These are phyloP conservation scores for Macrophomina pseudophaseolina DNA, from an alignment of 2,329 filamentous ascomycete genomes.

Conservation along the genomic window DNA sequence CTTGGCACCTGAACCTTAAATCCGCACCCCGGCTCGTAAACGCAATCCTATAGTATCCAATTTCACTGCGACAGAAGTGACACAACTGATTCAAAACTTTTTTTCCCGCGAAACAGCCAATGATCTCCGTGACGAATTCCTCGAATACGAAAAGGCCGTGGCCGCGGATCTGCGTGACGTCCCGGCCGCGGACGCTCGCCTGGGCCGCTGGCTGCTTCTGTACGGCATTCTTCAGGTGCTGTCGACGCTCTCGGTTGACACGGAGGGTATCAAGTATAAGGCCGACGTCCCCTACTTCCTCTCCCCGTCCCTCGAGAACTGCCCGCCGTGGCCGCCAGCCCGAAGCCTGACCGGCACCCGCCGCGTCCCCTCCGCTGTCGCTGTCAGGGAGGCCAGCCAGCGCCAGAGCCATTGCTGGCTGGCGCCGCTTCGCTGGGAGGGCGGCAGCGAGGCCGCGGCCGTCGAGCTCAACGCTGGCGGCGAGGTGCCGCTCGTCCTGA, in stretches of 20 bases:
- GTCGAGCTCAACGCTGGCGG: background rate
- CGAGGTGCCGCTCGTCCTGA: background rate
- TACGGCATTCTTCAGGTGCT: slow-evolving; percentile 50
- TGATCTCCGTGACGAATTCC: slow-evolving; percentile 47
- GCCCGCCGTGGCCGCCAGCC: slow-evolving; percentile 43
- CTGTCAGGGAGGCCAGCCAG: slow-evolving; percentile 36
- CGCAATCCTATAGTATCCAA: background rate
- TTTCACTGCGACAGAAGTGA: background rate
- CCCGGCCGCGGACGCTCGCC: slow-evolving; percentile 47
- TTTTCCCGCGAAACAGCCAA: slow-evolving; percentile 35
- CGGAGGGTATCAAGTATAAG: slow-evolving; percentile 42
- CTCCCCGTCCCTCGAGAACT: slow-evolving; percentile 44
- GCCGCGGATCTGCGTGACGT: slow-evolving; percentile 42
- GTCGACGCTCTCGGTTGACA: slow-evolving; percentile 49
- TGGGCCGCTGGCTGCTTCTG: slow-evolving; percentile 51
- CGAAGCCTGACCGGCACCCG: background rate
- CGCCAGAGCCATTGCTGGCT: slow-evolving; percentile 44
- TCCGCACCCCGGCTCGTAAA: background rate
- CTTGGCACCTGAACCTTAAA: slow-evolving; percentile 6
- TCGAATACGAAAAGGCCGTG: slow-evolving; percentile 45
- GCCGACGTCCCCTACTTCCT: slow-evolving; percentile 48
- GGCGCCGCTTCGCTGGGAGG: slow-evolving; percentile 36
- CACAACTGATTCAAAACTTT: background rate
- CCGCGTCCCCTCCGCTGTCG: slow-evolving; percentile 32
- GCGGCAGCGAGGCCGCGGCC: background rate